Base-by-base conservation (phyloP, 2,329 filamentous ascomycete genomes). In the Trichoderma breve region DNA sequence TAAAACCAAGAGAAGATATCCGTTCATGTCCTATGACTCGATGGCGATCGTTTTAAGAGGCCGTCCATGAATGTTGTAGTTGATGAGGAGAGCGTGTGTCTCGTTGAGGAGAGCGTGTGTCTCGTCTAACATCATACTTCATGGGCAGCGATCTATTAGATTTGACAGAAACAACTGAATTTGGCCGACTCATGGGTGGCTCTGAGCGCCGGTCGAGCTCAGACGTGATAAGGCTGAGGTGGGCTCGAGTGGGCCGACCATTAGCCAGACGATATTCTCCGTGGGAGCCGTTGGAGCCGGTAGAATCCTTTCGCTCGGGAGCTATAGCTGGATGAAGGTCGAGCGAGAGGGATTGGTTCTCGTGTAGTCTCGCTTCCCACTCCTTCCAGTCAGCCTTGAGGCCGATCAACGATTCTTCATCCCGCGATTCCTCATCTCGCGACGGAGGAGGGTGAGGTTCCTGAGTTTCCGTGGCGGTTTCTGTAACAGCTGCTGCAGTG, bases 381-480 rank as follows among this genome's bases (percentile, higher is more conserved):
- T 79, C 80, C 73, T 84, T 84, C 80, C 79, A 83, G 43, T 83
- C 80, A 2, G 76, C 77, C 39, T 75, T 77, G 1, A 81, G 71
- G 11, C 70, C 77, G 51, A 71, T 73, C 24, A 57, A 24, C 2
- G 60, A 32, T 24, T 72, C 63, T 34, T 72, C 63, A 1, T 43
- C 39, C 9, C 39, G 39, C 3, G 51, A 39, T 24, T 72, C 64
- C 55, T 72, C 64, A n/a, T 72, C 70, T 21, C 66, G 57, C 21
- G 66, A 70, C 21, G 66, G 36, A 28, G 57, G 66, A 6, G 57
- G 55, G 8, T 32, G 36, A 11, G 34, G 36, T 3, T 47, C 34
- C 55, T 57, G 30, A 30, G 62, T 47, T 34, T 65, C 26, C 28
- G 28, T 6, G 1, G 24, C 26, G 6, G 30, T 8, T 8, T n/a